A percentile compares a stretch with the other conserved stretches of the same genome.
phyloP scores from a whole-genome alignment of 306 rosid genomes.

The Purshia tridentata region DNA sequence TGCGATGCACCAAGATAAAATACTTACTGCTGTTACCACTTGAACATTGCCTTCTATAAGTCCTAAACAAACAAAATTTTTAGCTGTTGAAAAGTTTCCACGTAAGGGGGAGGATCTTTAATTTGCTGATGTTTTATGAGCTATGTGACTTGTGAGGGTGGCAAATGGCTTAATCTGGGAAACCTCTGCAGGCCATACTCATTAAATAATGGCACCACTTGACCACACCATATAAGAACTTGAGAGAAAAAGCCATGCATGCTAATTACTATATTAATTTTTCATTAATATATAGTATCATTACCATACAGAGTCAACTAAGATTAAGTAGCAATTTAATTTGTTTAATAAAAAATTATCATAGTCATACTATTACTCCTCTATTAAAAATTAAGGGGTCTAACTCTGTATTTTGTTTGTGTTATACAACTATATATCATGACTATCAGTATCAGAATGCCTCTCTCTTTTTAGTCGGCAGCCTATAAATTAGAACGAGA shows the following conservation, averaged over 20 bases:
- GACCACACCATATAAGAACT: constrained; percentile 10
- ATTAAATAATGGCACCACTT: constrained; percentile 25
- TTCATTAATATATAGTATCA: background rate
- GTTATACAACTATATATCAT: background rate
- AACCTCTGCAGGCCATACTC: constrained; percentile 63
- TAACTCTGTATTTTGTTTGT: background rate
- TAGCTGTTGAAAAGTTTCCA: background rate
- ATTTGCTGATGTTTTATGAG: background rate
- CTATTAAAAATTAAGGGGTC: background rate
- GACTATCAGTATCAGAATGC: background rate
- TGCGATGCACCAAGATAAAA: no score
- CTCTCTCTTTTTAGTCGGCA: background rate
- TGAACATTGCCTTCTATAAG: no score
- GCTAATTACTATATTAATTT: background rate
- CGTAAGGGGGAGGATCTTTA: background rate
- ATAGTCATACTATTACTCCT: background rate
- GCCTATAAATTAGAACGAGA: background rate
- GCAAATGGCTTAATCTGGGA: constrained; percentile 64
- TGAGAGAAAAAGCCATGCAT: constrained; percentile 12
- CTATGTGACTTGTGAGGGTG: constrained; percentile 28
- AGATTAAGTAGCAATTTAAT: background rate
- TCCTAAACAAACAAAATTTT: background rate
- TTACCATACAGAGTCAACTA: constrained; percentile 21
- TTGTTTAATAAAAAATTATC: constrained; percentile 3
- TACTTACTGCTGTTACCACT: no score